Conservation (phyloP, 768 basidiomycete species). For the Tephrocybe sp. region DNA sequence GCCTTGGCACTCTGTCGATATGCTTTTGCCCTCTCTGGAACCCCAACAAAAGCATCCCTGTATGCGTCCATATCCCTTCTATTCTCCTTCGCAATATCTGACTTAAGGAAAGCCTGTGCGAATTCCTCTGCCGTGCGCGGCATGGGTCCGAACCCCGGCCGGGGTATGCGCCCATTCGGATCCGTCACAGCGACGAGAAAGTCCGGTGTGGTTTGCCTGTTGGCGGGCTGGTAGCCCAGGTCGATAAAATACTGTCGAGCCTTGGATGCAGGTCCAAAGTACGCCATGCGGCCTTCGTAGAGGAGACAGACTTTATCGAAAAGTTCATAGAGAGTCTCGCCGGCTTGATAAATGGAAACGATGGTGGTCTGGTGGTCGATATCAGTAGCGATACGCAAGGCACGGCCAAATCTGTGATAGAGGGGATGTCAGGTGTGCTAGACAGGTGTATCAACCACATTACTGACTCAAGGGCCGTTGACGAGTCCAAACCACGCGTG, state of each 20-base stretch:
- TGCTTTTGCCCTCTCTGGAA: constrained; percentile 32
- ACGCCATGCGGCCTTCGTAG: constrained; percentile 73
- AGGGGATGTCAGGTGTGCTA: not conserved
- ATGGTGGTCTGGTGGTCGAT: constrained; percentile 53
- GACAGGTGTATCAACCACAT: not conserved
- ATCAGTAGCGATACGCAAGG: constrained; percentile 65
- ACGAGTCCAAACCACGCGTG: constrained; percentile 63
- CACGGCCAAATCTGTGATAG: constrained; percentile 49
- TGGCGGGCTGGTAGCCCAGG: constrained; percentile 58
- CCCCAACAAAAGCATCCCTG: constrained; percentile 38
- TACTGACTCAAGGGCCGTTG: constrained; percentile 60
- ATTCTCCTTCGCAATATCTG: constrained; percentile 32
- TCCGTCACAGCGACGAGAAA: constrained; percentile 63
- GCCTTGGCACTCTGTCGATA: constrained; percentile 45
- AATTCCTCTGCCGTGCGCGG: constrained; percentile 50
- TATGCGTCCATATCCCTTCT: constrained; percentile 48
- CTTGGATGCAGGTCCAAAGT: constrained; percentile 63
- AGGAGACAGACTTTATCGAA: constrained; percentile 79
- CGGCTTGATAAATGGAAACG: constrained; percentile 83
- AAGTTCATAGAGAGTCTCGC: constrained; percentile 58
- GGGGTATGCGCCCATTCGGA: constrained; percentile 47
- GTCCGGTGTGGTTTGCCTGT: constrained; percentile 64
- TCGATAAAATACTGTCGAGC: constrained; percentile 75
- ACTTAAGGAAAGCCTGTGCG: constrained; percentile 31
- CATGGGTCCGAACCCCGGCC: constrained; percentile 26